Base-by-base conservation (phyloP, 305 asterid species). In the Rubia occidens region DNA sequence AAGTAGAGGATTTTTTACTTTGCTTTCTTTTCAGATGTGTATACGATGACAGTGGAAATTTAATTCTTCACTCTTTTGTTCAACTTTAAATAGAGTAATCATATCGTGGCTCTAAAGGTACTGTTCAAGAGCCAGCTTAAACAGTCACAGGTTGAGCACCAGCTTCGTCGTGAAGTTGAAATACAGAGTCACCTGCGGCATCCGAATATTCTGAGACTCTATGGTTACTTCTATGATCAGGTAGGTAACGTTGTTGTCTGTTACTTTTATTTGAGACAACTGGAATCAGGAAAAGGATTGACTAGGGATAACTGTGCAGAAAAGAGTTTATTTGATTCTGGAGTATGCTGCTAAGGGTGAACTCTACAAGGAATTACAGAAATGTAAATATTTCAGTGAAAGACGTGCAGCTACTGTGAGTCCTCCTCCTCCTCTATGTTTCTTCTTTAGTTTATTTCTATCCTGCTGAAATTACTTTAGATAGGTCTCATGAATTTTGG, bases 161-260 rank as follows among this genome's bases (percentile, higher is more conserved):
- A 94, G 84, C 96, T 94, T 75, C 96, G 96, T 13, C 91, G 99
- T 21, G 99, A 94, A 85, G 97, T 94, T 74, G 99, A 94, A 76
- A 94, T 94, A 69, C 99, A 94, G 76, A 90, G 95, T 78, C 97
- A 90, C 80, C 96, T 94, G 74, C 85, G 97, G 51, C 99, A 94
- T 80, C 95, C 99, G 45, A 94, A 94, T 85, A 89, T 94, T 76
- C 80, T 94, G 56, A 82, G 96, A 18, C 89, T 94, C 21, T 94
- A 94, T 60, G 99, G 99, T 35, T 94, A 90, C 80, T 94, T 94
- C 69, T 90, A 94, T 64, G 99, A 94, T 74, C 95, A 90, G 95
- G 98, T 79, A 84, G n/a, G n/a, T n/a, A 45, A n/a, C 49, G n/a
- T n/a, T n/a, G n/a, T n/a, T n/a, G n/a, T n/a, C n/a, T n/a, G 43